Percentiles rank a stretch among this genome's conserved stretches.
These are phyloP conservation scores for Groenewaldozyma tartarivorans DNA, from an alignment of 805 yeast genomes.

Conservation along the genomic window DNA sequence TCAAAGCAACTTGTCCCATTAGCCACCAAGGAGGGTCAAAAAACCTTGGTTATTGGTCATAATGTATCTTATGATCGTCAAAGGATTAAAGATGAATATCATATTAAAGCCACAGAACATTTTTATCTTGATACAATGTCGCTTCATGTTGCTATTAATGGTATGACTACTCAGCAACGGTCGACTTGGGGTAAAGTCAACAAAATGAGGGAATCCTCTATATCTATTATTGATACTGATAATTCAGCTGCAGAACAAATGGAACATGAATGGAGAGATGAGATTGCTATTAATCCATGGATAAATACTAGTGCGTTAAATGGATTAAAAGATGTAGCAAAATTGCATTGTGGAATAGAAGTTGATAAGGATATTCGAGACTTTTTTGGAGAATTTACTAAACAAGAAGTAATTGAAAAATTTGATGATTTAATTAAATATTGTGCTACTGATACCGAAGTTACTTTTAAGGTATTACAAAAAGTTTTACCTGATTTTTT, in stretches of 20 bases:
- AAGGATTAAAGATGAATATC: conserved; percentile 74
- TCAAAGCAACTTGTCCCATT: conserved; percentile 64
- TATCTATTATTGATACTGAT: too few species aligned
- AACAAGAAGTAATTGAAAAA: conserved; percentile 42
- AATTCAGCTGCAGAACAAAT: conserved; percentile 8
- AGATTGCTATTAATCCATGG: conserved; percentile 54
- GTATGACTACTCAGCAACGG: conserved; percentile 88
- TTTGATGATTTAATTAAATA: conserved; percentile 59
- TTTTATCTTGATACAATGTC: conserved; percentile 90
- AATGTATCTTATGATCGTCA: conserved; percentile 89
- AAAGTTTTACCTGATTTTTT: conserved; percentile 63
- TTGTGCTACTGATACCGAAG: conserved; percentile 77
- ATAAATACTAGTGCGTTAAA: conserved; percentile 64
- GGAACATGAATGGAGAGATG: conserved; percentile 7
- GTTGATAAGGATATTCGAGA: conserved; percentile 64
- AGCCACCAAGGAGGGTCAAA: conserved; percentile 36
- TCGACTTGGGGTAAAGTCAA: conserved; percentile 51
- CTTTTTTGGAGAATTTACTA: conserved; percentile 46
- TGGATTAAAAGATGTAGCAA: conserved; percentile 69
- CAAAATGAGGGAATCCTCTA: conserved; percentile 22
- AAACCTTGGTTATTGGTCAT: conserved; percentile 72
- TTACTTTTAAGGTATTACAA: conserved; percentile 61
- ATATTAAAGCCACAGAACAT: conserved; percentile 52
- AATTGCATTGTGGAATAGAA: conserved; percentile 60
- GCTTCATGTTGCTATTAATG: conserved; percentile 79